phyloP scores from a whole-genome alignment of 2,329 filamentous ascomycete species.

The Aspergillus jensenii region DNA sequence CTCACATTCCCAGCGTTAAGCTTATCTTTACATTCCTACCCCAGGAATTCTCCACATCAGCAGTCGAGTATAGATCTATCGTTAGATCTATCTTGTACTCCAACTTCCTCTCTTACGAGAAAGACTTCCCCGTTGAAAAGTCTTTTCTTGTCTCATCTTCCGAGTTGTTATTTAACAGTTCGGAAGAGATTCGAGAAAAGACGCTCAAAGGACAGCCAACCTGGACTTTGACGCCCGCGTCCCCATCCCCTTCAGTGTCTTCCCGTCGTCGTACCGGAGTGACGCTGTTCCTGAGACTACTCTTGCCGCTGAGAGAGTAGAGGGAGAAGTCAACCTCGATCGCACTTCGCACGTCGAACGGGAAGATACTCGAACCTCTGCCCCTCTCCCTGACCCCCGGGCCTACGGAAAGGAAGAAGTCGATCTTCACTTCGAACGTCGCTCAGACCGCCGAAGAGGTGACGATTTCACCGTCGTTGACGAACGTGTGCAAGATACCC shows the following conservation, averaged over 20 bases:
- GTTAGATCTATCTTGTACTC: constrained; percentile 14
- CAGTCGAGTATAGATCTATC: constrained; percentile 23
- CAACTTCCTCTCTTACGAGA: constrained; percentile 26
- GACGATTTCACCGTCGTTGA: constrained; percentile 26
- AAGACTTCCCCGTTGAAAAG: constrained; percentile 40
- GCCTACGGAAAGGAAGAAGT: constrained; percentile 81
- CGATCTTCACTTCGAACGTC: constrained; percentile 68
- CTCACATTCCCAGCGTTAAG: constrained; percentile 12
- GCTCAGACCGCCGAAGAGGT: neutral
- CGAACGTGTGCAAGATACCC: constrained; percentile 35
- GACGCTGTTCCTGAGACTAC: constrained; percentile 66
- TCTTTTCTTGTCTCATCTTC: constrained; percentile 52
- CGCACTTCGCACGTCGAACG: constrained; percentile 83
- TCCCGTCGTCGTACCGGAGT: constrained; percentile 95
- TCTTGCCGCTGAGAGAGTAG: constrained; percentile 68
- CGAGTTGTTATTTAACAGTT: constrained; percentile 47
- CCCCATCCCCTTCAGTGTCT: constrained; percentile 99
- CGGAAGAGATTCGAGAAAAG: constrained; percentile 67
- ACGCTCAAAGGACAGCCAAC: constrained; percentile 79
- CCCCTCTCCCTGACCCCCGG: constrained; percentile 64
- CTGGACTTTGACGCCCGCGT: constrained; percentile 99
- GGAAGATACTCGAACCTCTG: constrained; percentile 84
- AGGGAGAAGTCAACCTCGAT: constrained; percentile 81
- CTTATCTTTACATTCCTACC: constrained; percentile 21
- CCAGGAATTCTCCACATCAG: constrained; percentile 22